Evolutionary conservation across 1,139 yeast genomes (phyloP), one percentile per base, ranked within the genome.

Genomic region (Citeromyces siamensis): DNA sequence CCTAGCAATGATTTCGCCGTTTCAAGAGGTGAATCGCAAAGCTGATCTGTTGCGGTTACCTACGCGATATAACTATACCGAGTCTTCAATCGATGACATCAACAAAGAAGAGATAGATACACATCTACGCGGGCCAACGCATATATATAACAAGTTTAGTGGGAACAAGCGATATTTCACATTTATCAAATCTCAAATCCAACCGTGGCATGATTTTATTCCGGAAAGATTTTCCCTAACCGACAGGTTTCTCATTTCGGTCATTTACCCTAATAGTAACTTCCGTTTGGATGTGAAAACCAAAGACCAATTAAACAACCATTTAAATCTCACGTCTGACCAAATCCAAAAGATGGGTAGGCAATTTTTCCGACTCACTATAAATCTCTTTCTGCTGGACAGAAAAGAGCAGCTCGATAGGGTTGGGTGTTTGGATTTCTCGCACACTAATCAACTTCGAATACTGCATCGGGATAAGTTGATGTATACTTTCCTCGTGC

Each of bases 231-330:
- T 26, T 17, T 5, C 21, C 14, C 13, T 26, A 18, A 19, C 9
- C 17, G 36, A 34, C 12, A 23, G 14, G n/a, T 9, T 26, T n/a
- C 16, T 34, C 12, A 26, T 34, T 23, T 21, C 36, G 3, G 32
- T 34, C n/a, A 18, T 34, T 5, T 34, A 16, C 23, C 31, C 32
- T 9, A 26, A 16, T 18, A 21, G 31, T 19, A 34, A 34, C 12
- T 26, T 34, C 19, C 19, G 27, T 16, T 14, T 34, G 6, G 31
- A 26, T 16, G 13, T 34, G 13, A 17, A 9, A n/a, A 14, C 8
- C 10, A 14, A 18, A 10, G 36, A 34, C 12, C 14, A 18, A n/a
- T 17, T 19, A 14, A 17, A 28, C 3, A 12, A 18, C 9, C 19
- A 9, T 10, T 6, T 34, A n/a, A 14, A 14, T 16, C 23, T 28